A percentile compares a stretch with the other conserved stretches of the same genome.
Conservation (phyloP, 2,329 filamentous ascomycete species). For the Diaporthe vexans region DNA sequence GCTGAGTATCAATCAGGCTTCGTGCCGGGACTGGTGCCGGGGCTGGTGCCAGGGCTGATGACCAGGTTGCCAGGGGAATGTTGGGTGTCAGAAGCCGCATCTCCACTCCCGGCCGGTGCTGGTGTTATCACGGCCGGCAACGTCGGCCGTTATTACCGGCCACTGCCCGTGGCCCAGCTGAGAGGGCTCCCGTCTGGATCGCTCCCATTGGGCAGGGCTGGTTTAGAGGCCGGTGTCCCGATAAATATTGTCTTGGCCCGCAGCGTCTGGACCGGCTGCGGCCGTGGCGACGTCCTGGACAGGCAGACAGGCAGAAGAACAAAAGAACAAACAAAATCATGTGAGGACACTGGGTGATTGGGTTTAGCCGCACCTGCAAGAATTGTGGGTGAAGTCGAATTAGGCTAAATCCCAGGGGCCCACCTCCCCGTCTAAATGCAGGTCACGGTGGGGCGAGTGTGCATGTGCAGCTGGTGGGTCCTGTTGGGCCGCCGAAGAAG, state of each 20-base stretch:
- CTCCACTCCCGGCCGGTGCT: background rate
- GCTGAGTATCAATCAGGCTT: background rate
- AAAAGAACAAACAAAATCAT: background rate
- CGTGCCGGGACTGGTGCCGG: background rate
- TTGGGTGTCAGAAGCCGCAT: too few species aligned
- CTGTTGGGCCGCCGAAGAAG: constrained; percentile 19
- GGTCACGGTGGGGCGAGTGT: background rate
- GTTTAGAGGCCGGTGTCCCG: background rate
- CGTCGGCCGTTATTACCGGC: background rate
- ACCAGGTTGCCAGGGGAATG: too few species aligned
- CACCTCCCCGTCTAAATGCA: constrained; percentile 21
- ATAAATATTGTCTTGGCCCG: constrained; percentile 9
- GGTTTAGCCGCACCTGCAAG: constrained; percentile 46
- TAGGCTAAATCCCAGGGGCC: constrained; percentile 39
- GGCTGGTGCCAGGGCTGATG: too few species aligned
- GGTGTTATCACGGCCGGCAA: background rate
- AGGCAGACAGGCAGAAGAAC: too few species aligned
- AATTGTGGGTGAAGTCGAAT: constrained; percentile 32
- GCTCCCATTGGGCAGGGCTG: background rate
- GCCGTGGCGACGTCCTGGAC: background rate
- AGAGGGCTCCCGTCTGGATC: background rate
- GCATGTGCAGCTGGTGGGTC: constrained; percentile 46
- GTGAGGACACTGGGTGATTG: background rate
- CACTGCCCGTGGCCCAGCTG: background rate
- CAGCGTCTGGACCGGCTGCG: constrained; percentile 5